Evolutionary conservation across 208 protist species (phyloP).

Genomic region (Balamuthia mandrillaris): DNA sequence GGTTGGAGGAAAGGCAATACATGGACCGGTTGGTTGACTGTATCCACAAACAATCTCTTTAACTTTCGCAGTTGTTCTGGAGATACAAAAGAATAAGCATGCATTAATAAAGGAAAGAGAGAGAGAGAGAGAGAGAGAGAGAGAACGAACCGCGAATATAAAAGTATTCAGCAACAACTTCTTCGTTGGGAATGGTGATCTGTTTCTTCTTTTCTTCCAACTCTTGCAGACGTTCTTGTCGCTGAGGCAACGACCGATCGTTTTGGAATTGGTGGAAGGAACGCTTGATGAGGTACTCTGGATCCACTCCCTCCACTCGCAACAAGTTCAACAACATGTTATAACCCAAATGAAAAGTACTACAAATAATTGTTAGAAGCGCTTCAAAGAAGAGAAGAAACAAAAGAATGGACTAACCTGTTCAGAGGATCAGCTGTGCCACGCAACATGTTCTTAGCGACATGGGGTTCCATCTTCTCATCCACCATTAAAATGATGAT

Average conservation of each 20-base stretch:
- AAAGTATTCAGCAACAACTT: conserved; percentile 82
- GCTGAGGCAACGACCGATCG: conserved; percentile 55
- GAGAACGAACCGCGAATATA: too few species aligned
- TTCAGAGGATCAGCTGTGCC: conserved; percentile 76
- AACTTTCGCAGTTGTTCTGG: conserved; percentile 30
- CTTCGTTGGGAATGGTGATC: background rate
- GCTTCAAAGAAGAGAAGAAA: too few species aligned
- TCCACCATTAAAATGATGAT: conserved; percentile 98
- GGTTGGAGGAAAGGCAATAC: conserved; percentile 89
- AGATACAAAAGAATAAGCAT: too few species aligned
- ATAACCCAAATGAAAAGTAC: conserved; percentile 96
- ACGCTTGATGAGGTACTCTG: conserved; percentile 93
- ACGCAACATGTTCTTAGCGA: conserved; percentile 81
- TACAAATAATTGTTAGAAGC: too few species aligned
- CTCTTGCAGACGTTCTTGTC: conserved; percentile 5
- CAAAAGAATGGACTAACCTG: too few species aligned
- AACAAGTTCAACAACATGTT: conserved; percentile 99
- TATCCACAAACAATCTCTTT: conserved; percentile 59
- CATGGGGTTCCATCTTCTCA: conserved; percentile 90
- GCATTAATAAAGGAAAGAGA: too few species aligned
- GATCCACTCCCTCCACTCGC: conserved; percentile 94
- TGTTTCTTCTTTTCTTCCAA: conserved; percentile 59
- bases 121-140: too few species aligned
- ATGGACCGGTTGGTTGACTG: conserved; percentile 82
- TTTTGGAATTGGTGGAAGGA: conserved; percentile 97